Evolutionary conservation across 768 basidiomycete species (phyloP).

Genomic region (Amanita jacksonii): DNA sequence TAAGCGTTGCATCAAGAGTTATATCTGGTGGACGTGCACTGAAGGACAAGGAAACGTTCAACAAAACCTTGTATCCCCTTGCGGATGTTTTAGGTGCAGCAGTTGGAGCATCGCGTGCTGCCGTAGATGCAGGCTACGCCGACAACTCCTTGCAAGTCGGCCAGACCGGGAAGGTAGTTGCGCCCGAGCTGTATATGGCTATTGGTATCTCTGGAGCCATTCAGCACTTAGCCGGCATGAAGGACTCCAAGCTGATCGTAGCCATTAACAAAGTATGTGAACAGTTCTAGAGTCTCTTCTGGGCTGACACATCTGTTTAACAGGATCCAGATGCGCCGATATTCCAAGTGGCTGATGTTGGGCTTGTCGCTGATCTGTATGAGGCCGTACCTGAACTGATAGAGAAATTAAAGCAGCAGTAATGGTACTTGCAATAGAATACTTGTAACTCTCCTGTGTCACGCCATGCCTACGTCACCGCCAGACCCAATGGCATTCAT

Average conservation of each 20-base stretch:
- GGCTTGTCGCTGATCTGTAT: slow-evolving; percentile 89
- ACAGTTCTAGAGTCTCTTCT: background rate
- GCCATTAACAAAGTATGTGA: slow-evolving; percentile 86
- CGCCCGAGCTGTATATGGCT: slow-evolving; percentile 93
- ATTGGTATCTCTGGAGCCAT: slow-evolving; percentile 97
- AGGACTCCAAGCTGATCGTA: slow-evolving; percentile 96
- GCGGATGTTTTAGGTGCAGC: slow-evolving; percentile 92
- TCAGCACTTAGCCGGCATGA: slow-evolving; percentile 99
- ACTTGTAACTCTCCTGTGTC: background rate
- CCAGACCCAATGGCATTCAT: slow-evolving; percentile 1
- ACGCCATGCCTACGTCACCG: background rate
- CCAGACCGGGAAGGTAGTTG: slow-evolving; percentile 97
- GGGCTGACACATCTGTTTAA: slow-evolving; percentile 7
- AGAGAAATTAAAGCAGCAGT: slow-evolving; percentile 63
- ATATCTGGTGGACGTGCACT: slow-evolving; percentile 94
- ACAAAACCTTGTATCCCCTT: slow-evolving; percentile 75
- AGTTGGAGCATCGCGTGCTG: slow-evolving; percentile 95
- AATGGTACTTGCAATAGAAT: background rate
- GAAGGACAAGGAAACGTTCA: slow-evolving; percentile 93
- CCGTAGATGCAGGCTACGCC: slow-evolving; percentile 96
- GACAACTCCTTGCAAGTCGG: slow-evolving; percentile 99
- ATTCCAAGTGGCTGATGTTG: slow-evolving; percentile 96
- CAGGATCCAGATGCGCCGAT: slow-evolving; percentile 97
- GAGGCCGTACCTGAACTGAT: slow-evolving; percentile 86
- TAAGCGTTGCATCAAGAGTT: slow-evolving; percentile 78